Evolutionary conservation across 2,329 filamentous ascomycete genomes (phyloP).

Genomic region (Colletotrichum sp.): DNA sequence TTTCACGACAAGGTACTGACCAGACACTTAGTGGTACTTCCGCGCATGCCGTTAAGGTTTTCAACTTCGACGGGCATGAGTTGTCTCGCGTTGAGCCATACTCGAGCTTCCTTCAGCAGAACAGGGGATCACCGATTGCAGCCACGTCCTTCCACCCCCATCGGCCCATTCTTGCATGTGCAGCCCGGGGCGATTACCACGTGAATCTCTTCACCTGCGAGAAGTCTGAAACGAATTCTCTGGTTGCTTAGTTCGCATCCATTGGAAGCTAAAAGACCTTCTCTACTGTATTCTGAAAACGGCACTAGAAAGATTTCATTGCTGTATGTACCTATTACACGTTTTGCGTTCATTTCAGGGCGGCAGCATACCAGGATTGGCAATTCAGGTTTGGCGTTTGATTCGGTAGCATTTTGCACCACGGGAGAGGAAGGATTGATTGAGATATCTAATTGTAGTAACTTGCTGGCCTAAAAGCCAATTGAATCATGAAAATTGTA

Average conservation of each 20-base stretch:
- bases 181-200: constrained; percentile 85
- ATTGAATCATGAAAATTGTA: background rate
- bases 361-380: constrained; percentile 12
- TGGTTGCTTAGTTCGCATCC: constrained; percentile 11
- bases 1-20: constrained; percentile 28
- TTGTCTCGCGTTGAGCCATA: constrained; percentile 89
- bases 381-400: constrained; percentile 10
- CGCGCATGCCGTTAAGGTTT: constrained; percentile 86
- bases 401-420: background rate
- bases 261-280: background rate
- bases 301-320: background rate
- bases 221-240: constrained; percentile 39
- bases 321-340: constrained; percentile 7
- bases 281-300: background rate
- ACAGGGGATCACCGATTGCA: constrained; percentile 80
- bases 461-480: background rate
- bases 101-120: constrained; percentile 84
- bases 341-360: constrained; percentile 1
- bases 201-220: constrained; percentile 86
- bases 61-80: constrained; percentile 82
- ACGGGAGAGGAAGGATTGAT: background rate
- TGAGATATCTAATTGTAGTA: background rate
- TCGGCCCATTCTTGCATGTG: constrained; percentile 86
- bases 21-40: constrained; percentile 75
- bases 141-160: constrained; percentile 96